Base-by-base conservation (phyloP, 169 alveolate genomes). In the Cryptosporidium viatorum region DNA sequence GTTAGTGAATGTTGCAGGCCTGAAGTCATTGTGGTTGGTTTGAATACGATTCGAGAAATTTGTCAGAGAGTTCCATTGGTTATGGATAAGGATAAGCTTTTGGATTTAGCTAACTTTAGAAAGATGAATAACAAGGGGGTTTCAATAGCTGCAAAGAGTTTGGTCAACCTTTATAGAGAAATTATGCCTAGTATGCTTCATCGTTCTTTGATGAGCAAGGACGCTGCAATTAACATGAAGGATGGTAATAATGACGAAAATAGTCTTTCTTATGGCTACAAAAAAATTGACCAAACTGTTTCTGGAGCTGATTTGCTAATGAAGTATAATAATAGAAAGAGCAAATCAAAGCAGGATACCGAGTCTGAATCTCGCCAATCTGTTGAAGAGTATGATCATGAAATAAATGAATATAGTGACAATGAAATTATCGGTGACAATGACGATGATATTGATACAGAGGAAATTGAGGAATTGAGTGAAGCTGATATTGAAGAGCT, bases 1-100 rank as follows among this genome's bases (percentile, higher is more conserved):
- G 94, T 96, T 23, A 94, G 92, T 84, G 97, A 95, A 62, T 92
- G 93, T 45, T 93, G 95, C 26, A 91, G 93, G 7, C 94, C 94
- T 39, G 93, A 92, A 43, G 91, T 91, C 52, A 91, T 96, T 48
- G 92, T 95, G 12, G 86, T 94, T 71, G 98, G 97, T 16, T 70
- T 96, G 69, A 95, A 96, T 85, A 92, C 97, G 3, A 75, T 96
- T 37, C 74, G 97, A 41, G 97, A 94, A 80, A 94, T 96, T 14
- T 92, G 94, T 26, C 87, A 92, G 73, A 93, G 98, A 86, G 93
- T 94, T 86, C 97, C 98, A 2, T 71, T 89, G 68, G 94, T 95
- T 18, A 74, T 96, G 74, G 92, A 91, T 71, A 91, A 94, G 84
- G 95, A 93, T 29, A 84, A 93, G 48, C 86, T 94, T 35, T 86